Evolutionary conservation across 1,139 yeast species (phyloP), one percentile per base, ranked within the genome.

Genomic region (Pichia sp.): DNA sequence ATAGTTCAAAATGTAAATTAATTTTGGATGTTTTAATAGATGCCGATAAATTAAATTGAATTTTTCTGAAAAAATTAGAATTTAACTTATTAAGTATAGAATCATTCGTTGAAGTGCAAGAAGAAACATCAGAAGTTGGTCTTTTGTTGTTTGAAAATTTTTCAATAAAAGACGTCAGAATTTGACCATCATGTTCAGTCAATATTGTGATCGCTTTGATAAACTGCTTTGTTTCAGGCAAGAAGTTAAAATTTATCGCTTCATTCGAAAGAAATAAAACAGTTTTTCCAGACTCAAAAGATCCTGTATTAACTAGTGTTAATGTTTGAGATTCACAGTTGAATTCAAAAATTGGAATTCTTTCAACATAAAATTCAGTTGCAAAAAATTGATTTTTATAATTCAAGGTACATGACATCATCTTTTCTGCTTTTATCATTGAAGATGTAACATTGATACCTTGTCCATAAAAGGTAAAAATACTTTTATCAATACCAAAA

Each of bases 251-350:
- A 3, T 16, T 48, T 9, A 59, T 34, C 16, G 41, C 33, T 1
- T 58, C 56, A 13, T 60, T 56, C 1, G 58, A 47, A 5, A 58
- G 36, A 27, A 56, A 53, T 7, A 62, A 28, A 18, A 51, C 45
- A 19, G 63, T 61, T 33, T 59, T 59, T 0, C 67, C 66, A 2
- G 51, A 18, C 2, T 47, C 46, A 14, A 60, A 46, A 1, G 60
- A 45, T 0, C 65, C 68, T 3, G 56, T 54, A 45, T 56, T 61
- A 1, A 59, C 54, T 16, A 67, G 44, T 9, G 59, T 52, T 1
- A 60, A 30, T 4, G 51, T 47, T n/a, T 58, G 58, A 5, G 58
- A 53, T 11, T 53, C 45, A 28, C 59, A 53, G 5, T 47, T 48
- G 27, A 56, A 48, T 13, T 54, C 60, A 14, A 55, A 36, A 16